Percentiles rank a stretch among this genome's conserved stretches.
These are phyloP conservation scores for Acrocalymma vagum DNA, from an alignment of 2,329 filamentous ascomycete genomes.

Conservation along the genomic window DNA sequence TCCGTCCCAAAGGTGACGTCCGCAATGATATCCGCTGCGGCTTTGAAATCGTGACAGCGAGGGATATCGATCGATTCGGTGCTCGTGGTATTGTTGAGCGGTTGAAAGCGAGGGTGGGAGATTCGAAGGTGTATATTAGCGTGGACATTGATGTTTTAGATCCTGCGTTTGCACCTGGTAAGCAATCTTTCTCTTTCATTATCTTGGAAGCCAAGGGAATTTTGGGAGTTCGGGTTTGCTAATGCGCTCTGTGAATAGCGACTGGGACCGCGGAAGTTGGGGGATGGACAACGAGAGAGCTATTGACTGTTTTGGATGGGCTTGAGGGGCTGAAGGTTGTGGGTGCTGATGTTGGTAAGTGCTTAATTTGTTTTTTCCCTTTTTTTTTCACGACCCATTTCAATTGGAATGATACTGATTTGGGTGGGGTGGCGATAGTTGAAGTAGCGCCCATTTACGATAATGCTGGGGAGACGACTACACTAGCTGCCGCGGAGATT, in stretches of 20 bases:
- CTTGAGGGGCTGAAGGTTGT: conserved; percentile 66
- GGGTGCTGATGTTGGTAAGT: conserved; percentile 64
- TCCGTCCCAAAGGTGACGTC: conserved; percentile 60
- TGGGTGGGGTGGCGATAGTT: conserved; percentile 45
- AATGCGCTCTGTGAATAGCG: conserved; percentile 34
- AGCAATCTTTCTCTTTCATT: conserved; percentile 17
- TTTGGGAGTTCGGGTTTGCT: not conserved
- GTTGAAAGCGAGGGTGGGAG: conserved; percentile 60
- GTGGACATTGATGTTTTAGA: conserved; percentile 67
- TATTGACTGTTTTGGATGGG: conserved; percentile 66
- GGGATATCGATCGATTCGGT: conserved; percentile 62
- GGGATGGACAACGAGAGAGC: conserved; percentile 68
- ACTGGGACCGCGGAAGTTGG: conserved; percentile 70
- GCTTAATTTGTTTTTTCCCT: not conserved
- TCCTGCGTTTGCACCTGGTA: conserved; percentile 63
- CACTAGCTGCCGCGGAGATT: conserved; percentile 63
- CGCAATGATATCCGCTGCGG: conserved; percentile 67
- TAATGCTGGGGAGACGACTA: conserved; percentile 66
- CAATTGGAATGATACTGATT: conserved; percentile 9
- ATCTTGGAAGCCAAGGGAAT: not conserved
- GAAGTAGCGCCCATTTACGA: conserved; percentile 71
- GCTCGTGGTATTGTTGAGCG: conserved; percentile 57
- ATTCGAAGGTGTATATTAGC: conserved; percentile 63
- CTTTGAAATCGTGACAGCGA: conserved; percentile 65
- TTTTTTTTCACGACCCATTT: not conserved